phyloP scores from a whole-genome alignment of 345 rosid species.

The Erodium maritimum region DNA sequence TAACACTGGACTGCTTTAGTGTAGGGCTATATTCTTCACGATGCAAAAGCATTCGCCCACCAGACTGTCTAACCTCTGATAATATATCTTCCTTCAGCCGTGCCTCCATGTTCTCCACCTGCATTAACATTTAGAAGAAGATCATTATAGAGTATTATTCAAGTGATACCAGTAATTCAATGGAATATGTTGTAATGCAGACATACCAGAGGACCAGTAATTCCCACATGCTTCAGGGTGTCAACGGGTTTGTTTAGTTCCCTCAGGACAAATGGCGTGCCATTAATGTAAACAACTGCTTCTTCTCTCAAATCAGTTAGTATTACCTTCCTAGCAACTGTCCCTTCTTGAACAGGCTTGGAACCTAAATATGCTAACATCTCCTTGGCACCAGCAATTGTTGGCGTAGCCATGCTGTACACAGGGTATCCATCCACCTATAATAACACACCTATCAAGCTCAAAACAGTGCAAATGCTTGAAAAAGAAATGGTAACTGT shows the following conservation, averaged over 20 bases:
- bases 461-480: neutral
- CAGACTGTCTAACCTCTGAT: constrained; percentile 55
- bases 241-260: constrained; percentile 87
- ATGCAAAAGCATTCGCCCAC: constrained; percentile 84
- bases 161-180: neutral
- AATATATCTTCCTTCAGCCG: constrained; percentile 84
- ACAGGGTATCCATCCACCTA: constrained; percentile 90
- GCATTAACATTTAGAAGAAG: constrained; percentile 14
- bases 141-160: constrained; percentile 7
- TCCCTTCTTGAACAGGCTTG: constrained; percentile 41
- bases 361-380: constrained; percentile 78
- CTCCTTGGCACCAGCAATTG: constrained; percentile 70
- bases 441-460: constrained; percentile 11
- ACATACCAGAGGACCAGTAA: constrained; percentile 76
- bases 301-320: constrained; percentile 92
- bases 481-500: neutral
- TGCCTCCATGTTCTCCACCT: constrained; percentile 88
- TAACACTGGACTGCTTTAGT: constrained; percentile 60
- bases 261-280: constrained; percentile 82
- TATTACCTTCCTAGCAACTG: constrained; percentile 35
- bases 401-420: constrained; percentile 98
- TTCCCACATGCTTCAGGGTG: constrained; percentile 86
- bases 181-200: constrained; percentile 7
- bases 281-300: constrained; percentile 85
- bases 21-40: constrained; percentile 78